Base-by-base conservation (phyloP, 140 eudicot genomes). In the Erigeron philadelphicus region DNA sequence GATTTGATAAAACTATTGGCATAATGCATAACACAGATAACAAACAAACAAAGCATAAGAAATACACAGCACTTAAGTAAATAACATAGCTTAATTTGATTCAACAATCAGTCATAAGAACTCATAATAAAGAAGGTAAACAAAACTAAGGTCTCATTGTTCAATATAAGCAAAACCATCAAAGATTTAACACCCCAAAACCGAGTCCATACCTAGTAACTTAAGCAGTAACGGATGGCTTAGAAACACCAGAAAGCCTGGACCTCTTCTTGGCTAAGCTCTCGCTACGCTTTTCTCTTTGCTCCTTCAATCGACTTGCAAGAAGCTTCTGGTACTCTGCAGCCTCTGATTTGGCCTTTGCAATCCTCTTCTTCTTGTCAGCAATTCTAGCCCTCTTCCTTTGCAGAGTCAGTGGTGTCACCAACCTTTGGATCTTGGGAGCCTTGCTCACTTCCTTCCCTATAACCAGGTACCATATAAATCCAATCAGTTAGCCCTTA, bases 261-360 rank as follows among this genome's bases (percentile, higher is more conserved):
- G 91, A 85, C 77, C 91, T 78, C 75, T 78, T 85, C 86, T 86
- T 86, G 1, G 92, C 92, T 86, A 86, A 83, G 63, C 92, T 86
- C 79, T 86, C 92, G 9, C 92, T 86, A 4, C 92, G 86, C 75
- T 61, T 78, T 53, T 86, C 92, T 64, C 92, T 74, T 68, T 83
- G 92, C 57, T 86, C 92, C 88, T 83, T 86, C 84, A 86, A 67
- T 62, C 92, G 66, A 17, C 77, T 60, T 1, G 92, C 92, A 56
- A 86, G 88, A 78, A 86, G 93, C 76, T 86, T 86, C 45, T 86
- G 93, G 84, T 86, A 86, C 0, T 86, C 92, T 1, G 91, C 91
- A 21, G 91, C 91, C 55, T 85, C 88, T 0, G 88, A 69, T 61
- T 85, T 86, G 15, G 88, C 92, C 84, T 86, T 86, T 1, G 79